Percentiles rank a stretch among this genome's conserved stretches.
Evolutionary conservation across 805 yeast species (phyloP).

Genomic region (Hanseniaspora taiwanica): DNA sequence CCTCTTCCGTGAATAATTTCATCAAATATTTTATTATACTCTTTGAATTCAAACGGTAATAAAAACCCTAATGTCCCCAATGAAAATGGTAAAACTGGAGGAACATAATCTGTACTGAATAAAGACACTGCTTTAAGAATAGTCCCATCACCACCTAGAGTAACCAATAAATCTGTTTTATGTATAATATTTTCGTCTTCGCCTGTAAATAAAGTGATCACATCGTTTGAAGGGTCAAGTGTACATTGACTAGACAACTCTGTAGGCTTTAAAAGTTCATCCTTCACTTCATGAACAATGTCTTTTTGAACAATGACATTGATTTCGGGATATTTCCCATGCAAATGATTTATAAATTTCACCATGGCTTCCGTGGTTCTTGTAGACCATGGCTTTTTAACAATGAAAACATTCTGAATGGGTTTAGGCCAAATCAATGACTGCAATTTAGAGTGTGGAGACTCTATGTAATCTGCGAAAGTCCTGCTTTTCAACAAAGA

Average conservation of each 20-base stretch:
- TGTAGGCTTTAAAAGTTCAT: constrained; percentile 15
- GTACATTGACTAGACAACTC: background rate
- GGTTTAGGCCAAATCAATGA: constrained; percentile 60
- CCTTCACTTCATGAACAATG: constrained; percentile 54
- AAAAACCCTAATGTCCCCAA: constrained; percentile 85
- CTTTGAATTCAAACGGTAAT: constrained; percentile 70
- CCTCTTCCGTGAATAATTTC: constrained; percentile 57
- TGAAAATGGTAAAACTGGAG: constrained; percentile 82
- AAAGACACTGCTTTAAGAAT: constrained; percentile 71
- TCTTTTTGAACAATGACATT: constrained; percentile 69
- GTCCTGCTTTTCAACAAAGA: constrained; percentile 18
- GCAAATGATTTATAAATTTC: constrained; percentile 47
- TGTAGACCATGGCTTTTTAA: constrained; percentile 73
- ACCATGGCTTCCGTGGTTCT: constrained; percentile 55
- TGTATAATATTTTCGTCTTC: constrained; percentile 38
- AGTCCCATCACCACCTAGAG: constrained; percentile 96
- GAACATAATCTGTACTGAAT: constrained; percentile 60
- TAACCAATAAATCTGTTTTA: constrained; percentile 69
- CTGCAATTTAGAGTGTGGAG: constrained; percentile 48
- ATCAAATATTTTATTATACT: constrained; percentile 45
- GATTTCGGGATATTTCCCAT: constrained; percentile 49
- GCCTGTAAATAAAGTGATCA: constrained; percentile 45
- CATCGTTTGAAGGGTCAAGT: constrained; percentile 7
- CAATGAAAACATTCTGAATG: constrained; percentile 60
- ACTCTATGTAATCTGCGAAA: constrained; percentile 39